phyloP scores from a whole-genome alignment of 2,329 filamentous ascomycete genomes.

The Mycosphaerelloides madeirae region DNA sequence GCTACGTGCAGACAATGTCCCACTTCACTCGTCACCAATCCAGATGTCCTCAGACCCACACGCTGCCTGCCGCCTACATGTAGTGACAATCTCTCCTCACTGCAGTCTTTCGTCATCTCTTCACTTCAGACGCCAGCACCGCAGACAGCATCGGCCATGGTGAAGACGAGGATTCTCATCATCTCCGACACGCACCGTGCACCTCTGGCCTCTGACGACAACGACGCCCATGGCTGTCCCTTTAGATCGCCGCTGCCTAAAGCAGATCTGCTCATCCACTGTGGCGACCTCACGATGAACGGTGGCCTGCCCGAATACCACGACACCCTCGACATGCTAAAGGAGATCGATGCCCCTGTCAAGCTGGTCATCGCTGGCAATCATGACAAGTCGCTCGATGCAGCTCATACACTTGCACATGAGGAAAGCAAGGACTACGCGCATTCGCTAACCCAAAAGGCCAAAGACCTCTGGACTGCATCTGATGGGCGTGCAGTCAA shows the following conservation, averaged over 20 bases:
- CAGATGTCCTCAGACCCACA: too few relatives aligned
- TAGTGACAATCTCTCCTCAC: too few relatives aligned
- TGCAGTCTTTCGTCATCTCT: background rate
- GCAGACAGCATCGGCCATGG: background rate
- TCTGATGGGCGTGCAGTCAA: constrained; percentile 27
- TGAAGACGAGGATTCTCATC: constrained; percentile 13
- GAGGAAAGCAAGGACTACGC: constrained; percentile 6
- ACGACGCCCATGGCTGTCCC: constrained; percentile 1
- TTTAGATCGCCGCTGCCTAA: constrained; percentile 12
- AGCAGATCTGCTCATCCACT: constrained; percentile 37
- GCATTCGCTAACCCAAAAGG: constrained; percentile 2
- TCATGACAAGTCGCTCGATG: constrained; percentile 32
- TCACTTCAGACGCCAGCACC: background rate
- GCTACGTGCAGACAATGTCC: too few relatives aligned
- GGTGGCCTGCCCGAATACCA: constrained; percentile 31
- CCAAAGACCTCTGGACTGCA: constrained; percentile 10
- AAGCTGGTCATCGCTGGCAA: constrained; percentile 38
- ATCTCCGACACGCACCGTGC: constrained; percentile 17
- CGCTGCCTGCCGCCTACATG: too few relatives aligned
- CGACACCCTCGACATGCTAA: constrained; percentile 27
- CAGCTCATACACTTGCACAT: constrained; percentile 7
- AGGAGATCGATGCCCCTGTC: constrained; percentile 29
- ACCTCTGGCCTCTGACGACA: constrained; percentile 1
- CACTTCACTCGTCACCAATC: too few relatives aligned
- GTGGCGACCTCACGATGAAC: constrained; percentile 36